Evolutionary conservation across 371 early-diverging fungal species (phyloP).

Genomic region (Mucor saturninus): DNA sequence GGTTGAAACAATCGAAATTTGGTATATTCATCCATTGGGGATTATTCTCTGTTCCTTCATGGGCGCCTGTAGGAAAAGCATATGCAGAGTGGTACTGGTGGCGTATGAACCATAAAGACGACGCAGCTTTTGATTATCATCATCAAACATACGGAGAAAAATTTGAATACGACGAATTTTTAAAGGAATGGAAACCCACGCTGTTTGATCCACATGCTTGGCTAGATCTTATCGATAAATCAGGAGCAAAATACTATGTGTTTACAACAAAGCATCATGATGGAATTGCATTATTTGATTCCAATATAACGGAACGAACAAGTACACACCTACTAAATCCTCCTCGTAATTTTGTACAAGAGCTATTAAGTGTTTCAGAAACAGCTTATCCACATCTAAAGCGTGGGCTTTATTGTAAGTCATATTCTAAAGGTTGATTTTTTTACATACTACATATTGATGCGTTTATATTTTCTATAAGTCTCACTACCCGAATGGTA

Average conservation of each 20-base stretch:
- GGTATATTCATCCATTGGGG: constrained; percentile 51
- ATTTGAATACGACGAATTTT: constrained; percentile 41
- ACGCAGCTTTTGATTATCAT: constrained; percentile 31
- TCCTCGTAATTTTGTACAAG: constrained; percentile 37
- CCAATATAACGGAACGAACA: constrained; percentile 33
- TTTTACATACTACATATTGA: no score
- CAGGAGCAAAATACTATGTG: constrained; percentile 40
- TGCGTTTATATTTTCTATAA: constrained; percentile 4
- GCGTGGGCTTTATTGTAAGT: constrained; percentile 45
- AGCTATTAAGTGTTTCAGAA: constrained; percentile 30
- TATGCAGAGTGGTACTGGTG: constrained; percentile 49
- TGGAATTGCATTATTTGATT: constrained; percentile 44
- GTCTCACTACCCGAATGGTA: constrained; percentile 53
- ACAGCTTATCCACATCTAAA: constrained; percentile 36
- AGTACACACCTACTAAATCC: constrained; percentile 24
- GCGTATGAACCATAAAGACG: constrained; percentile 28
- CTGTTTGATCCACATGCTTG: constrained; percentile 31
- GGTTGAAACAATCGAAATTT: constrained; percentile 42
- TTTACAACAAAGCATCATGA: constrained; percentile 51
- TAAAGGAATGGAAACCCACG: constrained; percentile 28
- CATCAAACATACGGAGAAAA: constrained; percentile 29
- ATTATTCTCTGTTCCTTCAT: constrained; percentile 39
- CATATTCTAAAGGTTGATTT: no score
- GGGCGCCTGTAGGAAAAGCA: constrained; percentile 38
- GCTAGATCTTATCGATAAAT: constrained; percentile 31